Conservation (phyloP, 2,329 filamentous ascomycete species). For the Samsoniella hepiali region DNA sequence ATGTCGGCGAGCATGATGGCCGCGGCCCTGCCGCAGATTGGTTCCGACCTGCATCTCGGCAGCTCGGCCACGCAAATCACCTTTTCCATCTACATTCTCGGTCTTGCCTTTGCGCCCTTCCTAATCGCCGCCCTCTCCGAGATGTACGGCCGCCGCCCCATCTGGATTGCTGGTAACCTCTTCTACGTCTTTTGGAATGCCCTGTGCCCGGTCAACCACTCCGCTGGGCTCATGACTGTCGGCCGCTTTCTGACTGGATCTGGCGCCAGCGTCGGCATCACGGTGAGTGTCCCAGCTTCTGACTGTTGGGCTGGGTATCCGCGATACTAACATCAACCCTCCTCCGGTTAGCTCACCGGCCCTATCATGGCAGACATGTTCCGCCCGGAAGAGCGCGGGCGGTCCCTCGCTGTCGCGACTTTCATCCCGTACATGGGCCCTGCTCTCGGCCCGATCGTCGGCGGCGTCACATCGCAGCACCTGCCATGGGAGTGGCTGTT, state of each 20-base stretch:
- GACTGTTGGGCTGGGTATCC: not conserved
- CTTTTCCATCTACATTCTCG: slow-evolving; percentile 36
- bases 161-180: slow-evolving; percentile 32
- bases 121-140: slow-evolving; percentile 33
- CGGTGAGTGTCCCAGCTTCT: slow-evolving; percentile 21
- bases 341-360: slow-evolving; percentile 28
- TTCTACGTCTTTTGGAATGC: slow-evolving; percentile 38
- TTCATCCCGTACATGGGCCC: slow-evolving; percentile 50
- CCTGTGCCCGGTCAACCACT: slow-evolving; percentile 31
- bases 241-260: slow-evolving; percentile 25
- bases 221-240: slow-evolving; percentile 31
- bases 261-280: slow-evolving; percentile 30
- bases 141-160: slow-evolving; percentile 32
- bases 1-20: slow-evolving; percentile 38
- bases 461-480: slow-evolving; percentile 60
- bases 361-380: slow-evolving; percentile 38
- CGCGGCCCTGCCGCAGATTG: slow-evolving; percentile 32
- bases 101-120: slow-evolving; percentile 34
- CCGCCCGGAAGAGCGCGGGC: slow-evolving; percentile 33
- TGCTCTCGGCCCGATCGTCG: slow-evolving; percentile 64
- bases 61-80: slow-evolving; percentile 27
- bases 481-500: slow-evolving; percentile 69
- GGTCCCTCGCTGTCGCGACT: slow-evolving; percentile 33
- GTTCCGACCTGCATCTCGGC: slow-evolving; percentile 30
- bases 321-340: not conserved